A percentile compares a stretch with the other conserved stretches of the same genome.
Conservation (phyloP, 768 basidiomycete species). For the Collybia nuda region DNA sequence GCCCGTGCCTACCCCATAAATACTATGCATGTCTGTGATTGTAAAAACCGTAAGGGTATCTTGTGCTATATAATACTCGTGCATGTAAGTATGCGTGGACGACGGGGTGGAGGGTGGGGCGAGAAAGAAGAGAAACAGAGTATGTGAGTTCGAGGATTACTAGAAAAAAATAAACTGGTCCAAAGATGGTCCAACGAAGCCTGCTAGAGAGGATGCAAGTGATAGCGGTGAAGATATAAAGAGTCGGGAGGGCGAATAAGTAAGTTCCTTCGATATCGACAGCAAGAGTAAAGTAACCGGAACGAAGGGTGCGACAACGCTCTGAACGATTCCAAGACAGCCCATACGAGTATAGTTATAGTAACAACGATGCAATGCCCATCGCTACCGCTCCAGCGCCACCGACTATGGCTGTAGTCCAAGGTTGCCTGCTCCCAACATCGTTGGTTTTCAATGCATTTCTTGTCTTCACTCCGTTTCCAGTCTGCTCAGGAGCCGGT, state of each 20-base stretch:
- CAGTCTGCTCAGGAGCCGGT: conserved; percentile 12
- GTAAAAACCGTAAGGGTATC: conserved; percentile 19
- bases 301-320: conserved; percentile 1
- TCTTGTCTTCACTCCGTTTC: conserved; percentile 21
- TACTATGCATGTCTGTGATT: conserved; percentile 5
- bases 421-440: conserved; percentile 17
- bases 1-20: neutral
- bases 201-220: conserved; percentile 13
- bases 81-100: conserved; percentile 5
- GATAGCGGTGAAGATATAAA: conserved; percentile 12
- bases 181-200: conserved; percentile 9
- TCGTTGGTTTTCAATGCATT: conserved; percentile 23
- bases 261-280: conserved; percentile 6
- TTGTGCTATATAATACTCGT: conserved; percentile 13
- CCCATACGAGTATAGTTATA: conserved; percentile 20
- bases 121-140: neutral
- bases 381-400: conserved; percentile 27
- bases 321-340: conserved; percentile 7
- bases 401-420: conserved; percentile 22
- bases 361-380: conserved; percentile 25
- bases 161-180: conserved; percentile 10
- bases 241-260: neutral
- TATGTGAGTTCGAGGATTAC: neutral
- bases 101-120: conserved; percentile 1
- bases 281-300: conserved; percentile 10